These are phyloP conservation scores for Colletotrichum chlorophyti DNA, from an alignment of 2,329 filamentous ascomycete genomes.

Conservation along the genomic window DNA sequence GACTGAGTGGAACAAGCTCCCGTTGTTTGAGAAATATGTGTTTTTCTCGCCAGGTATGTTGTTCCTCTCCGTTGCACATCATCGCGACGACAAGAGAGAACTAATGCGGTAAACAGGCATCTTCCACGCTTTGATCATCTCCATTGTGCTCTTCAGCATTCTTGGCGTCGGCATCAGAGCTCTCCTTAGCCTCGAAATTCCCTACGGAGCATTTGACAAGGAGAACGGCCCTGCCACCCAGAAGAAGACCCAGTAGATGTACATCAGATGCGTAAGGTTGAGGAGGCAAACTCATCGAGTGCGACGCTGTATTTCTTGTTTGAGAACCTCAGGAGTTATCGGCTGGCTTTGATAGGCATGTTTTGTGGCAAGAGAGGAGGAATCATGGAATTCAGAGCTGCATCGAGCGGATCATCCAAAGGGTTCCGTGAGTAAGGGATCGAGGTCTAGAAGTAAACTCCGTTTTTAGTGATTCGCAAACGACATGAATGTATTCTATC, in stretches of 20 bases:
- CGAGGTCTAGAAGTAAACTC: too few relatives aligned
- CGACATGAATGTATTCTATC: conserved; percentile 26
- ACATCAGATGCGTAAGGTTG: conserved; percentile 29
- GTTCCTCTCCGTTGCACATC: background rate
- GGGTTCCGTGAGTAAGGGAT: background rate
- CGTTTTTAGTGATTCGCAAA: conserved; percentile 5
- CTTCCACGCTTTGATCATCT: conserved; percentile 82
- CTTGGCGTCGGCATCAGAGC: conserved; percentile 80
- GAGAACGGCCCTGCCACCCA: conserved; percentile 89
- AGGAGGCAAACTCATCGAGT: too few relatives aligned
- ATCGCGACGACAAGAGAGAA: background rate
- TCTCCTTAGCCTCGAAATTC: conserved; percentile 82
- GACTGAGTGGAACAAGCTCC: conserved; percentile 49
- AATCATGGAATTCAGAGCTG: background rate
- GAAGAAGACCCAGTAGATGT: conserved; percentile 86
- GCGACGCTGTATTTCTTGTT: conserved; percentile 18
- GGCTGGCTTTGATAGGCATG: conserved; percentile 25
- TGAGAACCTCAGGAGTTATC: conserved; percentile 26
- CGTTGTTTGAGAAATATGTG: conserved; percentile 90
- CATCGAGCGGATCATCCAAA: background rate
- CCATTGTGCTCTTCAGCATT: conserved; percentile 76
- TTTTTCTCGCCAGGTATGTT: conserved; percentile 85
- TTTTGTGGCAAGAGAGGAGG: conserved; percentile 9
- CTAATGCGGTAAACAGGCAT: conserved; percentile 65
- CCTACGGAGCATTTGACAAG: conserved; percentile 95